Base-by-base conservation (phyloP, 176 grass and related monocot species). In the Raddia guianensis region DNA sequence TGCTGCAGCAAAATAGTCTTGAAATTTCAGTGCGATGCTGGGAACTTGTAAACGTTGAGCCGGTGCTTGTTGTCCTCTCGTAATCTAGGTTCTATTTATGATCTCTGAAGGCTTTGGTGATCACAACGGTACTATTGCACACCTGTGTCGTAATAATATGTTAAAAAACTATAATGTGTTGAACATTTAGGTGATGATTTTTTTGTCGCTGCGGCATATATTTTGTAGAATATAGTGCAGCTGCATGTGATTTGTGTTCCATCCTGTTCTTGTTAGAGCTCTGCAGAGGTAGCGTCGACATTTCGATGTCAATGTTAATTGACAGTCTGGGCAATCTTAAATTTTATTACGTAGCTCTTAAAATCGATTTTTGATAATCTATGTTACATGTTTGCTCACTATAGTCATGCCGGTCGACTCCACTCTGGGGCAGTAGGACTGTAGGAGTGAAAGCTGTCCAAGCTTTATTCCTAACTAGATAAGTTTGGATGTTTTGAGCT, bases 61-160 rank as follows among this genome's bases (percentile, higher is more conserved):
- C 42, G 34, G 44, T 45, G 19, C 44, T 78, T 65, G 10, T 61
- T 72, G 81, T 54, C 66, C 74, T 43, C 46, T 49, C 44, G 4
- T 34, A 12, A 51, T 70, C 33, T 33, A 59, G 66, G 32, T 65
- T 45, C 67, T 73, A 67, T 45, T 73, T 73, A 67, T 73, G 59
- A 35, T 72, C 47, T 72, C 47, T 10, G 50, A 65, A 73, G 33
- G 66, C 45, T 66, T 59, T 59, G 40, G 14, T 67, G 78, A 61
- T 73, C 72, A 82, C 82, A 48, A 72, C 33, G 5, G 32, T 42
- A 81, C 32, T 49, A 51, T 56, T 63, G 76, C 13, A 44, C 16
- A 44, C 16, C 70, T 15, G 12, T 89, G 47, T 75, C 18, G 49
- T 71, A 84, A 89, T 84, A 88, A 80, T 83, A 74, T 52, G 18